Evolutionary conservation across 75 land plant genomes (phyloP), one percentile per base, ranked within the genome.

Genomic region (Sequoia sempervirens): DNA sequence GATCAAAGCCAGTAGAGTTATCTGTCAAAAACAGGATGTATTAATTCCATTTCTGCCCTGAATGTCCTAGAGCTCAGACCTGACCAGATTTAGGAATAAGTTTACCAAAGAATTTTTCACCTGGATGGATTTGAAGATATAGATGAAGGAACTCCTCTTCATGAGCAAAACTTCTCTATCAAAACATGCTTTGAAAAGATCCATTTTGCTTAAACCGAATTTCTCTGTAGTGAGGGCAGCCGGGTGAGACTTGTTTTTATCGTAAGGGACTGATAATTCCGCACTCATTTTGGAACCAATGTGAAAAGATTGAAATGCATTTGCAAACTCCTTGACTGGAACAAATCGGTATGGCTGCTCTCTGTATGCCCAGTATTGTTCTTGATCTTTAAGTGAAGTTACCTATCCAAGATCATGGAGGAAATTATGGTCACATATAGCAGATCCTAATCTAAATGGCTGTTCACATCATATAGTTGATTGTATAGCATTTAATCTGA

Each of bases 331-430:
- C 53, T 83, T 66, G 14, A 89, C 92, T 13, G 92, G 28, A 32
- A 92, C 75, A 37, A 78, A 92, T 14, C 69, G 79, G n/a, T 76
- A 76, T 36, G 64, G 93, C 32, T 66, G 83, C 54, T 84, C 83
- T 23, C 80, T 54, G 69, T 58, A 0, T 18, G 50, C 18, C 92
- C 93, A 92, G 80, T 92, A 92, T 81, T 96, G 99, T 86, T 86
- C 86, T 82, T 97, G 99, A 85, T 97, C 99, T 87, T 97, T 97
- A 87, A 80, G 88, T 28, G 99, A 97, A 37, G 89, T 92, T n/a
- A 97, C 99, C 99, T 97, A 84, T 45, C 46, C 20, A 80, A 34
- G 18, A 28, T 15, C 46, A 0, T 53, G 15, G 54, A 53, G 54
- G 15, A 14, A 53, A 53, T 53, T 50, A 50, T 50, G 41, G 41